Evolutionary conservation across 345 rosid species (phyloP), one percentile per base, ranked within the genome.

Genomic region (Alliaria petiolata): DNA sequence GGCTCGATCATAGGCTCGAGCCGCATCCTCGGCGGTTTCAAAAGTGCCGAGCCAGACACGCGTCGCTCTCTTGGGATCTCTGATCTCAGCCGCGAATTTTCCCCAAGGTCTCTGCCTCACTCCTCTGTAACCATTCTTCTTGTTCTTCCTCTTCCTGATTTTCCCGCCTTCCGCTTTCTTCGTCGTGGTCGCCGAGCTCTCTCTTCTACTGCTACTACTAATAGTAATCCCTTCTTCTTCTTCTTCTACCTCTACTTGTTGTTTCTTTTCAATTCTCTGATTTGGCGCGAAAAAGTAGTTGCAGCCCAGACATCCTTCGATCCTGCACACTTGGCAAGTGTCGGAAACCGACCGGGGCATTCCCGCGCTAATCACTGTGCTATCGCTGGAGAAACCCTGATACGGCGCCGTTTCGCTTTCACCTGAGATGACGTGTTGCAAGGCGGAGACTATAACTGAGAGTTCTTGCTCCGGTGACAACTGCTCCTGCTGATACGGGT

Each of bases 51-150:
- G 87, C 99, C 99, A 95, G 3, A 95, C 99, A 56, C 99, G 77
- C 0, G 71, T 62, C 0, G 97, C 96, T 69, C 87, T 76, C 65
- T 82, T 71, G 0, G 99, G 99, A 68, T 95, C 99, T 8, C 99
- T 81, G 35, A 95, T 95, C 87, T 95, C 99, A 10, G 99, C 91
- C 1, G 99, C 97, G 85, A 95, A 95, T 68, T 91, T 95, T 0
- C 99, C 98, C 98, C 97, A 95, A 2, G 99, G 99, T 80, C 98
- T 80, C 77, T 91, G 99, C 74, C 99, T 88, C 54, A 91, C 99
- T 38, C 99, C 99, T 65, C 99, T 83, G 90, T 74, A 95, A 14
- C 77, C 73, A 20, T 85, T 89, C 80, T 84, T 95, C 66, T 12
- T 81, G 69, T 80, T 71, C 77, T 62, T 73, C 49, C 80, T 76